Evolutionary conservation across 495 filamentous ascomycete genomes (phyloP).

Genomic region (Aspergillus kassunensis): DNA sequence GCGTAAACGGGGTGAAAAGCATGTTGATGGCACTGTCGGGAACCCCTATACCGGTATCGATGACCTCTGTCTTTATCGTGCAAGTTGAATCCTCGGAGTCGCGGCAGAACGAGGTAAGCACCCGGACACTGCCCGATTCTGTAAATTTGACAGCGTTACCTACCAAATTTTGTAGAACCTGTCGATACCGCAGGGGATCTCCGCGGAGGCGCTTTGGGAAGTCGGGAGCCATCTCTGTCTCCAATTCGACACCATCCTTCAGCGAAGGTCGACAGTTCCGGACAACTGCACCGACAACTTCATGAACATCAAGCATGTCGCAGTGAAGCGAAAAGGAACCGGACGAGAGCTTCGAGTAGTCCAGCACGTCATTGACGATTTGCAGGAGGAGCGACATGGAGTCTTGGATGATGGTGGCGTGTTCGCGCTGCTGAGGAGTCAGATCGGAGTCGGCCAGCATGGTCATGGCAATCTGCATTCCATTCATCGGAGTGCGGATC

Average conservation of each 20-base stretch:
- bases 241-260: conserved; percentile 56
- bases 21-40: conserved; percentile 66
- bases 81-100: conserved; percentile 39
- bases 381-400: conserved; percentile 79
- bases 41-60: conserved; percentile 84
- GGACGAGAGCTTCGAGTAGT: conserved; percentile 83
- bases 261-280: conserved; percentile 51
- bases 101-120: conserved; percentile 50
- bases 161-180: conserved; percentile 82
- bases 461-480: conserved; percentile 72
- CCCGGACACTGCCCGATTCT: conserved; percentile 60
- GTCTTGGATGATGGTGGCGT: conserved; percentile 71
- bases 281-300: conserved; percentile 50
- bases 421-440: conserved; percentile 65
- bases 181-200: conserved; percentile 73
- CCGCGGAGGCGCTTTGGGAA: conserved; percentile 46
- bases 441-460: conserved; percentile 65
- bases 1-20: conserved; percentile 82
- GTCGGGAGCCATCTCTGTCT: conserved; percentile 45
- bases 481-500: conserved; percentile 75
- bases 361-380: conserved; percentile 86
- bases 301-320: conserved; percentile 64
- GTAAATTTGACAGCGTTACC: conserved; percentile 91
- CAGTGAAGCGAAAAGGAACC: conserved; percentile 75
- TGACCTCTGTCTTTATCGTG: conserved; percentile 51